Conservation (phyloP, 2,329 filamentous ascomycete species). For the Cercospora citrullina region DNA sequence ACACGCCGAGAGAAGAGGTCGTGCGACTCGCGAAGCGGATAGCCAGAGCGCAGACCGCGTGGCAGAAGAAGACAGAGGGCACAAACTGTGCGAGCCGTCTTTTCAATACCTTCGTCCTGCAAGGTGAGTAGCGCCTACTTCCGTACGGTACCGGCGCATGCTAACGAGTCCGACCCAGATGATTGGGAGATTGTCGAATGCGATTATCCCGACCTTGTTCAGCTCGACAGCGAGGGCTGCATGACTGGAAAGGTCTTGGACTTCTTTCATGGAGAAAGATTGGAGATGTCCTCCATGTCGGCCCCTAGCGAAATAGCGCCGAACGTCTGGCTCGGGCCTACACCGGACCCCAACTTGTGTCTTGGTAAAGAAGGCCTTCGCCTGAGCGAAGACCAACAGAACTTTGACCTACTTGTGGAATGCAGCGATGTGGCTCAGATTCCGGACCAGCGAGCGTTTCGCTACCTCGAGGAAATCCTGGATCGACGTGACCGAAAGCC, state of each 20-base stretch:
- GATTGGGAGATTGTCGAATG: conserved; percentile 72
- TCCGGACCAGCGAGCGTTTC: conserved; percentile 66
- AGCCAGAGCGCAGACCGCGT: conserved; percentile 72
- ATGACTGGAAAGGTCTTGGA: conserved; percentile 79
- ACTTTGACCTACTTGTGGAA: conserved; percentile 76
- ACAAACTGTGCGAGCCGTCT: conserved; percentile 43
- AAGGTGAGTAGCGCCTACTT: conserved; percentile 48
- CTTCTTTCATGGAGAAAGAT: conserved; percentile 83
- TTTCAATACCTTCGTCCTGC: conserved; percentile 84
- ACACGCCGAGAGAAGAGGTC: conserved; percentile 62
- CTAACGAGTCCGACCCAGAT: conserved; percentile 47
- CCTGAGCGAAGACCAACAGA: conserved; percentile 54
- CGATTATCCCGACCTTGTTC: conserved; percentile 68
- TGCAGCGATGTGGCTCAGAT: conserved; percentile 81
- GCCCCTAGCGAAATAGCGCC: conserved; percentile 81
- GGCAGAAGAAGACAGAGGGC: conserved; percentile 66
- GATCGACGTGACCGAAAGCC: conserved; percentile 25
- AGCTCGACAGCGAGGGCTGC: conserved; percentile 69
- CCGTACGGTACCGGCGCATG: conserved; percentile 18
- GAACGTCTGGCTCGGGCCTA: conserved; percentile 89
- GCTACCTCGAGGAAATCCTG: conserved; percentile 60
- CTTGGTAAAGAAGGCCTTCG: conserved; percentile 26
- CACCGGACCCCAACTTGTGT: conserved; percentile 65
- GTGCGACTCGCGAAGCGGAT: conserved; percentile 64
- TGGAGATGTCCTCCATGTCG: conserved; percentile 94